Percentiles rank a stretch among this genome's conserved stretches.
These are phyloP conservation scores for Euryodendron excelsum DNA, from an alignment of 148 eudicot species.

Conservation along the genomic window DNA sequence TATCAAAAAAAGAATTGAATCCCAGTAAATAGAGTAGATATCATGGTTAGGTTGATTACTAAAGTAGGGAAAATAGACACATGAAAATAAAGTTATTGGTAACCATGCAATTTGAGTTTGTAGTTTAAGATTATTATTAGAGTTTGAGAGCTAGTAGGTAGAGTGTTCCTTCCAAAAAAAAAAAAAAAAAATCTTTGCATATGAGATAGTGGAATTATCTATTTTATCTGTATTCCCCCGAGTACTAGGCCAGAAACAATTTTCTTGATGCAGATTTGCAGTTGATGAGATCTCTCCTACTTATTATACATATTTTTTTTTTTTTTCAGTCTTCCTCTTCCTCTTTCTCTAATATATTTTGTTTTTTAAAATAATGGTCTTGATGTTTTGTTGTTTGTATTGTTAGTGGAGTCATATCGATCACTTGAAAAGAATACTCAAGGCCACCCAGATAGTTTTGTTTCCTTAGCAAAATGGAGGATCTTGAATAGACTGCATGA, in stretches of 20 bases:
- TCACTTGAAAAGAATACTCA: conserved; percentile 83
- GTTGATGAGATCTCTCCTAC: not conserved
- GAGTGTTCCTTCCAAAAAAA: not conserved
- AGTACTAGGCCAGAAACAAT: not conserved
- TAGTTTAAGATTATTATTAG: not conserved
- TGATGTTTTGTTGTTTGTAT: conserved; percentile 18
- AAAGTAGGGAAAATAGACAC: not conserved
- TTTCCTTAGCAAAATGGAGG: conserved; percentile 93
- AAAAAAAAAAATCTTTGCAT: not conserved
- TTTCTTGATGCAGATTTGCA: not conserved
- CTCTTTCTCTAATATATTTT: conserved; percentile 2
- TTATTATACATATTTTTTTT: not conserved
- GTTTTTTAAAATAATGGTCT: not conserved
- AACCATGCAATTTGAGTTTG: not conserved
- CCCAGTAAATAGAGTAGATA: not conserved
- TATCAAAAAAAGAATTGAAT: too few relatives aligned
- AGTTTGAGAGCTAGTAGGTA: not conserved
- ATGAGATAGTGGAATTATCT: not conserved
- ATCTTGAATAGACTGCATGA: conserved; percentile 91
- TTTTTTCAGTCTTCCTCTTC: not conserved
- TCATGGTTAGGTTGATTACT: not conserved
- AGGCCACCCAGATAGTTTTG: conserved; percentile 58
- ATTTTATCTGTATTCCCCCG: not conserved
- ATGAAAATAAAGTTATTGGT: not conserved
- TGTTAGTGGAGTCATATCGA: conserved; percentile 80